Percentiles rank a stretch among this genome's conserved stretches.
Conservation (phyloP, 768 basidiomycete species). For the Rubroboletus satanas region DNA sequence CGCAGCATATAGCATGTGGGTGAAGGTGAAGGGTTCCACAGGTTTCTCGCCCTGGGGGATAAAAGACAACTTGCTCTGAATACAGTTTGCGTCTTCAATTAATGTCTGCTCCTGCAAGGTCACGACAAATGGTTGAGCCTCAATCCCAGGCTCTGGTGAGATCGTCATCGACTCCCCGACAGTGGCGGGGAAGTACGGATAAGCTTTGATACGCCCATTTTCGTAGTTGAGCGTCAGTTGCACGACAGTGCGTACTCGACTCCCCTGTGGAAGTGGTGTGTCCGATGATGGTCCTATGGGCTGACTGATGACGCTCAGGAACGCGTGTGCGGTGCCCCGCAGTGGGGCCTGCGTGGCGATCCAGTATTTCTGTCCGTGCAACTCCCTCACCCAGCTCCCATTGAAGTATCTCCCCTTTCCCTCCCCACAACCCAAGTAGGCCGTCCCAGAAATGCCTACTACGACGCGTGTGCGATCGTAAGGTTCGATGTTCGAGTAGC, state of each 20-base stretch:
- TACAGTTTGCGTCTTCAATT: constrained; percentile 56
- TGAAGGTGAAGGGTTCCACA: constrained; percentile 47
- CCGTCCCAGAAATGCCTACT: constrained; percentile 32
- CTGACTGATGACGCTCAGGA: constrained; percentile 66
- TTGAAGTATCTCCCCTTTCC: constrained; percentile 63
- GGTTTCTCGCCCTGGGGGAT: constrained; percentile 32
- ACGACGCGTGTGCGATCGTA: constrained; percentile 79
- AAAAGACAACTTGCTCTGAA: constrained; percentile 59
- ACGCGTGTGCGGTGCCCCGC: constrained; percentile 63
- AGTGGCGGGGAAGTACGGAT: constrained; percentile 66
- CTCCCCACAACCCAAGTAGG: constrained; percentile 19
- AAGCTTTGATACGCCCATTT: constrained; percentile 65
- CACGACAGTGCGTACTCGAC: constrained; percentile 68
- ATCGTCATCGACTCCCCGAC: constrained; percentile 52
- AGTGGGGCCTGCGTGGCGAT: constrained; percentile 84
- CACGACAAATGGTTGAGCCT: constrained; percentile 48
- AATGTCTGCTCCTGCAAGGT: constrained; percentile 46
- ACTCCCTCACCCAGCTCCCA: constrained; percentile 81
- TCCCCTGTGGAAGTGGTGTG: constrained; percentile 27
- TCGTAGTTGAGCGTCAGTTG: constrained; percentile 79
- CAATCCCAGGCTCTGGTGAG: constrained; percentile 41
- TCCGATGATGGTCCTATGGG: constrained; percentile 37
- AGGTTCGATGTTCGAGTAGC: constrained; percentile 70
- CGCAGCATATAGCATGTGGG: constrained; percentile 66
- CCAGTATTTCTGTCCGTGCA: constrained; percentile 72